A percentile compares a stretch with the other conserved stretches of the same genome.
These are phyloP conservation scores for Tolypocladium ovalisporum DNA, from an alignment of 2,329 filamentous ascomycete species.

Conservation along the genomic window DNA sequence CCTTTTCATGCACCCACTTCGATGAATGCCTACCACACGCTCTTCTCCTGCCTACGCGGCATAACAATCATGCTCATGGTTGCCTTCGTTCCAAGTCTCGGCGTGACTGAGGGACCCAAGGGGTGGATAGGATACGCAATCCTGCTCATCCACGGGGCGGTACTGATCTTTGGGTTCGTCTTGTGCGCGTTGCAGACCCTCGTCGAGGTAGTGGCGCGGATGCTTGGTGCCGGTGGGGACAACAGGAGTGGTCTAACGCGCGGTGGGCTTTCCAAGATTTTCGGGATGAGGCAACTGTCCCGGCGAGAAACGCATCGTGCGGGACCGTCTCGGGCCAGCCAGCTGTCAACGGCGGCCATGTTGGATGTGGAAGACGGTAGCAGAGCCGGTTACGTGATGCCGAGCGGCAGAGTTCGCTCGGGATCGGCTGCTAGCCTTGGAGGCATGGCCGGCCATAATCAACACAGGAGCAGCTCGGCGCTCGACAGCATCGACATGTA, in stretches of 20 bases:
- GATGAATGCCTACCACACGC: constrained; percentile 92
- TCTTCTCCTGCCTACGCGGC: constrained; percentile 70
- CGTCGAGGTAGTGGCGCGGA: constrained; percentile 74
- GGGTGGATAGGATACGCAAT: constrained; percentile 96
- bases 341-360: constrained; percentile 75
- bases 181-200: constrained; percentile 85
- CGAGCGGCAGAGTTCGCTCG: constrained; percentile 45
- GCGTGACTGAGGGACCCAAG: constrained; percentile 66
- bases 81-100: constrained; percentile 74
- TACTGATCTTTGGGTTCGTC: constrained; percentile 85
- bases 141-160: constrained; percentile 71
- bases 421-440: constrained; percentile 50
- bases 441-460: constrained; percentile 30
- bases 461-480: constrained; percentile 43
- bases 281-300: constrained; percentile 82
- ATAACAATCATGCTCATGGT: constrained; percentile 66
- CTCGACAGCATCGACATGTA: constrained; percentile 40
- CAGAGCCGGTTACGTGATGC: constrained; percentile 47
- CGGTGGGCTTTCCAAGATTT: constrained; percentile 81
- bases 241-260: constrained; percentile 57
- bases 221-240: constrained; percentile 74
- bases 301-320: constrained; percentile 55
- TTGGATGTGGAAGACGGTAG: constrained; percentile 56
- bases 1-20: constrained; percentile 87
- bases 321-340: constrained; percentile 62